These are phyloP conservation scores for Camillea tinctor DNA, from an alignment of 2,329 filamentous ascomycete genomes.

Conservation along the genomic window DNA sequence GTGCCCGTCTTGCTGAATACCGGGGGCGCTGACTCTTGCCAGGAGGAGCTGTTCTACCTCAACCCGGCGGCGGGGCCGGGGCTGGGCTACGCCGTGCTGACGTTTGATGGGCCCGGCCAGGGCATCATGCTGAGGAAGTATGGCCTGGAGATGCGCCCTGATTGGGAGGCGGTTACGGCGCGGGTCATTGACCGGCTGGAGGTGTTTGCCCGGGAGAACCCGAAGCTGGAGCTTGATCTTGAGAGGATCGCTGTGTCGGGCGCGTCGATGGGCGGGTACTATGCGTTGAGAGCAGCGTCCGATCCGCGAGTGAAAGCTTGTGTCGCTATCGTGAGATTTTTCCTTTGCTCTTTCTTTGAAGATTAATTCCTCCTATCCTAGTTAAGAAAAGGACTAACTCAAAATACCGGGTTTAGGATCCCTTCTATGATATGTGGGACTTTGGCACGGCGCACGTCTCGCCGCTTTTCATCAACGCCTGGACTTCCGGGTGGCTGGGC, in stretches of 20 bases:
- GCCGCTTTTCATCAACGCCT: slow-evolving; percentile 21
- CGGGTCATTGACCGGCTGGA: slow-evolving; percentile 34
- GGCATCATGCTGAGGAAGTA: slow-evolving; percentile 35
- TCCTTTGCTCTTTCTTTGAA: too few relatives aligned
- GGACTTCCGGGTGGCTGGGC: slow-evolving; percentile 24
- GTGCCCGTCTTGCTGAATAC: slow-evolving; percentile 29
- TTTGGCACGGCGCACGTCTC: slow-evolving; percentile 28
- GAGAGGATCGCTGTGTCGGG: slow-evolving; percentile 38
- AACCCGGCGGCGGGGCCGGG: slow-evolving; percentile 22
- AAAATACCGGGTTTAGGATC: too few relatives aligned
- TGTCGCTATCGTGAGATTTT: too few relatives aligned
- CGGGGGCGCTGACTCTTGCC: slow-evolving; percentile 36
- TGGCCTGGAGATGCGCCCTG: slow-evolving; percentile 32
- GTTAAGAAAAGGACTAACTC: too few relatives aligned
- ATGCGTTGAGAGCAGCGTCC: slow-evolving; percentile 40
- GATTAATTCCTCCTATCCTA: too few relatives aligned
- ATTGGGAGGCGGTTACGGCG: slow-evolving; percentile 37
- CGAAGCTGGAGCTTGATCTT: slow-evolving; percentile 35
- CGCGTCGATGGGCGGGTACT: slow-evolving; percentile 44
- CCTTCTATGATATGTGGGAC: slow-evolving; percentile 25
- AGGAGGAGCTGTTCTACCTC: slow-evolving; percentile 42
- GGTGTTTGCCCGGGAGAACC: slow-evolving; percentile 9
- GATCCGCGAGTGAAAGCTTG: slow-evolving; percentile 45
- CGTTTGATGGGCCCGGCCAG: slow-evolving; percentile 47
- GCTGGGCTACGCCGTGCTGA: slow-evolving; percentile 43